These are phyloP conservation scores for Hygrophorus pudorinus DNA, from an alignment of 768 basidiomycete genomes.

Conservation along the genomic window DNA sequence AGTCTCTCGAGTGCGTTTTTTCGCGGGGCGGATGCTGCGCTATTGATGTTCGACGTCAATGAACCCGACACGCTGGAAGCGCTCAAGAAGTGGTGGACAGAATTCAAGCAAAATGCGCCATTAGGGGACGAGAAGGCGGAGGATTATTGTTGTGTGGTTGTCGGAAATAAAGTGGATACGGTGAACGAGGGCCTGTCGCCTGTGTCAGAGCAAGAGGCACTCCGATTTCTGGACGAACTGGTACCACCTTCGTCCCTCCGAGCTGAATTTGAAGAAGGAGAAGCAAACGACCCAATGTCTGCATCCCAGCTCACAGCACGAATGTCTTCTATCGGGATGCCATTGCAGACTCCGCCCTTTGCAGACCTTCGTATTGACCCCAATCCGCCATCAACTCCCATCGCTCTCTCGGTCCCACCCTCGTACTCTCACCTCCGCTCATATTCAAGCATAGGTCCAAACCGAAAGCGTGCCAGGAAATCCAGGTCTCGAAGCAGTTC, in stretches of 20 bases:
- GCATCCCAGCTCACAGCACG: slow-evolving; percentile 10
- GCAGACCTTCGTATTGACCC: too few relatives aligned
- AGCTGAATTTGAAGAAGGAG: slow-evolving; percentile 5
- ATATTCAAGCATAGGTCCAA: too few relatives aligned
- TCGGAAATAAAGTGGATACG: slow-evolving; percentile 75
- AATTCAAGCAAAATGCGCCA: slow-evolving; percentile 61
- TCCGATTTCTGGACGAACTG: slow-evolving; percentile 45
- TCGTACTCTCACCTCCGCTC: too few relatives aligned
- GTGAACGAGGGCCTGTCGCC: slow-evolving; percentile 11
- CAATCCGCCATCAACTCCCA: too few relatives aligned
- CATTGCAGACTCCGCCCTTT: too few relatives aligned
- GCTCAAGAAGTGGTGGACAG: slow-evolving; percentile 68
- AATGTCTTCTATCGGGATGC: neutral
- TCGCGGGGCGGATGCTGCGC: slow-evolving; percentile 71
- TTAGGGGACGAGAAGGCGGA: slow-evolving; percentile 51
- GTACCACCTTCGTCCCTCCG: slow-evolving; percentile 30
- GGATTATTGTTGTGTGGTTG: slow-evolving; percentile 63
- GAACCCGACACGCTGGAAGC: slow-evolving; percentile 46
- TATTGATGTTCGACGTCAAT: slow-evolving; percentile 78
- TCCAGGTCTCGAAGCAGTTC: slow-evolving; percentile 14
- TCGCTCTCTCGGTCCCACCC: too few relatives aligned
- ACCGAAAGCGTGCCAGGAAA: slow-evolving; percentile 13
- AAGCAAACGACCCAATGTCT: slow-evolving; percentile 9
- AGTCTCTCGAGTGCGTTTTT: slow-evolving; percentile 77
- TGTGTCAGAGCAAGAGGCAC: slow-evolving; percentile 32